Conservation (phyloP, 2,329 filamentous ascomycete genomes). For the Tolypocladium album region DNA sequence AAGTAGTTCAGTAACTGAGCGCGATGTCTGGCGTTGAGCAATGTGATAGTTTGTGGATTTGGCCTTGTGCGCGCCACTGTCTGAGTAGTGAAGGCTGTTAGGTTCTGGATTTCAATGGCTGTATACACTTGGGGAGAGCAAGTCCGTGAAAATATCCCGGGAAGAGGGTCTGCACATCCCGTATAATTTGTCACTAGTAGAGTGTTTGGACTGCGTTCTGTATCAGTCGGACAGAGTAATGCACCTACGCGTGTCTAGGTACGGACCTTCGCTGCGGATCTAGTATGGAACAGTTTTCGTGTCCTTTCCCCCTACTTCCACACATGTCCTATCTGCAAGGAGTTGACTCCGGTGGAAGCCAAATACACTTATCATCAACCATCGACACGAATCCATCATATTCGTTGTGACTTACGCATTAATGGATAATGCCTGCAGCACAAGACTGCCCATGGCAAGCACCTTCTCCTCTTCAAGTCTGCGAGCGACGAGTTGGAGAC, state of each 20-base stretch:
- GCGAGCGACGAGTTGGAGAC: conserved; percentile 31
- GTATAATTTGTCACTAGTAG: too few species aligned
- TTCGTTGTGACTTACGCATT: background rate
- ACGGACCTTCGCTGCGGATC: background rate
- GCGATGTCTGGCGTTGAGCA: too few species aligned
- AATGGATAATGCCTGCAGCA: conserved; percentile 10
- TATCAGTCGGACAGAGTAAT: background rate
- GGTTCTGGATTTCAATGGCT: too few species aligned
- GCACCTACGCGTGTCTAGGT: background rate
- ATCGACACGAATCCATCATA: background rate
- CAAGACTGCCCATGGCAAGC: conserved; percentile 18
- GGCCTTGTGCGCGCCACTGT: too few species aligned
- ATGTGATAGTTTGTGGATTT: too few species aligned
- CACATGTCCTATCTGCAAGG: background rate
- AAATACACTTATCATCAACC: background rate
- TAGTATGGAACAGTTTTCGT: background rate
- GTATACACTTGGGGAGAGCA: too few species aligned
- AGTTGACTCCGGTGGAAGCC: background rate
- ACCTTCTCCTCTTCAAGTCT: conserved; percentile 30
- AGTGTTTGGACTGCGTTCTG: too few species aligned
- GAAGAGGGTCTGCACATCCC: too few species aligned
- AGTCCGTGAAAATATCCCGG: too few species aligned
- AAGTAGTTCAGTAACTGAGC: too few species aligned
- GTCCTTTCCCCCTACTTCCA: background rate
- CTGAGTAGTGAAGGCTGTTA: too few species aligned